These are phyloP conservation scores for Glycine latifolia DNA, from an alignment of 306 rosid genomes.

Conservation along the genomic window DNA sequence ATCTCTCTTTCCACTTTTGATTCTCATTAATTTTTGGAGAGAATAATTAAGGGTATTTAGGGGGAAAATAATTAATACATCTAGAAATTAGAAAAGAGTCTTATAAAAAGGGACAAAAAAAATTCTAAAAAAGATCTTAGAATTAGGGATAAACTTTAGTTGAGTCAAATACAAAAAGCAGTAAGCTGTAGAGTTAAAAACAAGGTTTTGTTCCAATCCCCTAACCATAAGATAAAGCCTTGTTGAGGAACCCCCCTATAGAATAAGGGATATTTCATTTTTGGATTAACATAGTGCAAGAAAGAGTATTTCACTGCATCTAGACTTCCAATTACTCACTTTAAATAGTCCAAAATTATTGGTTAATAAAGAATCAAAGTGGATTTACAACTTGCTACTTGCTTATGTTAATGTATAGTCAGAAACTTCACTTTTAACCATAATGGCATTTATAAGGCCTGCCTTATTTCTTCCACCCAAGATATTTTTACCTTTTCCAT, in stretches of 20 bases:
- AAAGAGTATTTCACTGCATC: background rate
- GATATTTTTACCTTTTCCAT: constrained; percentile 61
- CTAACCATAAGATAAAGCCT: background rate
- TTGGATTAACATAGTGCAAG: background rate
- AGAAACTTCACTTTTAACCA: constrained; percentile 18
- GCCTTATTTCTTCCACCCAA: constrained; percentile 16
- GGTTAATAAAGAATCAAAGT: background rate
- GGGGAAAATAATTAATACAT: too few species aligned
- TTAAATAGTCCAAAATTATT: background rate
- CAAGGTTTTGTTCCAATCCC: background rate
- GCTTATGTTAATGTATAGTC: background rate
- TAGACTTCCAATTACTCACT: background rate
- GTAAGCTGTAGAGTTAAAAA: background rate
- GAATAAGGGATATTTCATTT: background rate
- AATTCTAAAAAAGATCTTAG: too few species aligned
- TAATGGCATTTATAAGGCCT: constrained; percentile 12
- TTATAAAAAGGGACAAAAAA: too few species aligned
- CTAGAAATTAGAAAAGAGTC: too few species aligned
- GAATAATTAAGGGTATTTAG: too few species aligned
- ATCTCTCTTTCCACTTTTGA: too few species aligned
- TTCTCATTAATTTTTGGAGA: too few species aligned
- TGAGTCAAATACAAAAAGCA: background rate
- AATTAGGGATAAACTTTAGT: background rate
- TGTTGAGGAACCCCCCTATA: background rate
- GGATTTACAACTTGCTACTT: background rate